phyloP scores from a whole-genome alignment of 345 rosid genomes.

The Citrus maxima region DNA sequence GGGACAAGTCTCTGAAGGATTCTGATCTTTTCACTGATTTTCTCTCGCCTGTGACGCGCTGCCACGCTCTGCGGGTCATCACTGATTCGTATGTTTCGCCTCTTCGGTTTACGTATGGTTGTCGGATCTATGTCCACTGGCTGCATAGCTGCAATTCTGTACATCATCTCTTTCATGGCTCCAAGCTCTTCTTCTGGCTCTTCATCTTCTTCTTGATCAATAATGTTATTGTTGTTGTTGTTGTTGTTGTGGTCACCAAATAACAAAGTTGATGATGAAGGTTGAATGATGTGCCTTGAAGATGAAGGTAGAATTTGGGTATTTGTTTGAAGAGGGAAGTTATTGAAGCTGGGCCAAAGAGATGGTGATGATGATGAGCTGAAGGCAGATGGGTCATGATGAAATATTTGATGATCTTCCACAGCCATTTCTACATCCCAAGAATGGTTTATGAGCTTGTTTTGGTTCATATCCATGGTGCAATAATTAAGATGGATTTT shows the following conservation, averaged over 20 bases:
- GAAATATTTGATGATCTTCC: slow-evolving; percentile 35
- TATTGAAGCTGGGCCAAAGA: slow-evolving; percentile 14
- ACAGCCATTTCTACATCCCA: slow-evolving; percentile 46
- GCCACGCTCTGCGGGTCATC: slow-evolving; percentile 97
- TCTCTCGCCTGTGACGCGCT: slow-evolving; percentile 85
- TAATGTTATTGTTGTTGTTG: neutral
- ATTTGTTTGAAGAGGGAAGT: slow-evolving; percentile 34
- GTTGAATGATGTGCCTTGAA: slow-evolving; percentile 12
- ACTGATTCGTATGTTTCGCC: slow-evolving; percentile 84
- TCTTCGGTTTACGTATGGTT: slow-evolving; percentile 69
- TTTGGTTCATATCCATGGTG: slow-evolving; percentile 58
- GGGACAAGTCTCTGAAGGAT: slow-evolving; percentile 91
- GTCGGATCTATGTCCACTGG: slow-evolving; percentile 91
- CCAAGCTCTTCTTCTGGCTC: slow-evolving; percentile 77
- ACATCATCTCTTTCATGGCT: slow-evolving; percentile 98
- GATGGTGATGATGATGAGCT: slow-evolving; percentile 7
- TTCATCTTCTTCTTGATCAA: slow-evolving; percentile 36
- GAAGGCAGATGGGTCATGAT: slow-evolving; percentile 32
- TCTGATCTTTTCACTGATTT: slow-evolving; percentile 90
- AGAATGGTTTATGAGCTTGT: slow-evolving; percentile 40
- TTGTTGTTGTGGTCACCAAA: slow-evolving; percentile 13
- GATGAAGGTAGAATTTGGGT: slow-evolving; percentile 23
- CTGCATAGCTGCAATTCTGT: slow-evolving; percentile 92
- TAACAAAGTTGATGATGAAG: slow-evolving; percentile 9
- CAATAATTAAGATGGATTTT: neutral